Evolutionary conservation across 345 rosid genomes (phyloP), one percentile per base, ranked within the genome.

Genomic region (Mallotus nudiflorus): DNA sequence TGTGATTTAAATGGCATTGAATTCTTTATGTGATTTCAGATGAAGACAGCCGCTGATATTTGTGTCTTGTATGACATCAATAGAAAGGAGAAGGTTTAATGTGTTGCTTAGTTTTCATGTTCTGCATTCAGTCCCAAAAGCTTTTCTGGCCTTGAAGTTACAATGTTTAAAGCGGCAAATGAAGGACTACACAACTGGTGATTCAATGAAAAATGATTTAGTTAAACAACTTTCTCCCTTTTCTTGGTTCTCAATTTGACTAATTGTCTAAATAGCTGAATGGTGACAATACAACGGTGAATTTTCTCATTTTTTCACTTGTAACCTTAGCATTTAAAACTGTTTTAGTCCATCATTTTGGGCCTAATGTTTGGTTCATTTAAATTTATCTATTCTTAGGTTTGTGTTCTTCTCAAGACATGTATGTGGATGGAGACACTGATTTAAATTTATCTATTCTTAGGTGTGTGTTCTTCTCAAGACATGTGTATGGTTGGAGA

Each of bases 21-120:
- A 48, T 56, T 77, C 22, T 29, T 75, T 29, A 63, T 42, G 19
- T 64, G 56, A 65, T 72, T 77, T 57, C 91, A 93, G 98, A 80
- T 93, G 91, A 93, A 91, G 88, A 91, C 96, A 6, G 98, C 97
- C 9, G 96, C 98, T n/a, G 97, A 93, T 65, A 72, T 81, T 29
- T 89, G 97, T 64, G 96, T 93, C 68, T 84, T 88, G 69, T 80
- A 84, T 67, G 98, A 93, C 77, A 86, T 82, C 57, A 85, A 85
- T 80, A 93, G 80, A 73, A 89, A 89, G 68, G 68, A 27, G 53
- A 55, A 57, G 52, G 40, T 27, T 19, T 71, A 45, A 52, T 25
- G 31, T 60, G n/a, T 62, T 51, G 9, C 18, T 16, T 18, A 48
- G 49, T 0, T 49, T 5, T 24, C 14, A 27, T 18, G 16, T 40